Base-by-base conservation (phyloP, 768 basidiomycete species). In the Lactarius akahatsu region DNA sequence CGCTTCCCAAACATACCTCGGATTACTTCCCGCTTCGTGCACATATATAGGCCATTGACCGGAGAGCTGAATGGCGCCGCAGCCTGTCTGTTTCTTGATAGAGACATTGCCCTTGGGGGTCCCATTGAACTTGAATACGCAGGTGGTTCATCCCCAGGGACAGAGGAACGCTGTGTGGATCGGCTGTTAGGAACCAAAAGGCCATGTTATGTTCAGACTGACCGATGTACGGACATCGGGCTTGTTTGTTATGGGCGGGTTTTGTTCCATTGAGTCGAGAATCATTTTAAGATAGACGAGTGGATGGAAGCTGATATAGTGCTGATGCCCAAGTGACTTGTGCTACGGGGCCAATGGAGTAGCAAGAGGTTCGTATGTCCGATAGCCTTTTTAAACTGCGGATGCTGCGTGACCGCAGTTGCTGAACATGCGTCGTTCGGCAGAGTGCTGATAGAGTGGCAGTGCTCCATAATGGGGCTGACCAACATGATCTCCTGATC, bases 11-110 rank as follows among this genome's bases (percentile, higher is more conserved):
- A 69, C 68, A 23, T 41, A 69, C 68, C 68, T 26, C n/a, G 56
- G 26, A 69, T 69, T n/a, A 2, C 0, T 6, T 63, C 57, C 10
- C 18, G 32, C 60, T 50, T 67, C 10, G 60, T 55, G 47, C 18
- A 54, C 57, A 69, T 62, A 4, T 52, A 20, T 40, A 69, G 40
- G 52, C 65, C 68, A 54, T 67, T 69, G 58, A 67, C 15, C 11
- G 68, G 68, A 2, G 26, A 2, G 20, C 23, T 40, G 11, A 47
- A 59, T 20, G 66, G 62, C 9, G n/a, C 41, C 36, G 15, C 41
- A 18, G 26, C 13, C 38, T 38, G 66, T 2, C 58, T 47, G 28
- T 16, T 59, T 47, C 41, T 36, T 45, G 58, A 54, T 40, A 55
- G 23, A 1, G 58, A 43, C 15, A 56, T 4, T 5, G 28, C n/a